Conservation (phyloP, 2,329 filamentous ascomycete species). For the Fusarium buharicum region DNA sequence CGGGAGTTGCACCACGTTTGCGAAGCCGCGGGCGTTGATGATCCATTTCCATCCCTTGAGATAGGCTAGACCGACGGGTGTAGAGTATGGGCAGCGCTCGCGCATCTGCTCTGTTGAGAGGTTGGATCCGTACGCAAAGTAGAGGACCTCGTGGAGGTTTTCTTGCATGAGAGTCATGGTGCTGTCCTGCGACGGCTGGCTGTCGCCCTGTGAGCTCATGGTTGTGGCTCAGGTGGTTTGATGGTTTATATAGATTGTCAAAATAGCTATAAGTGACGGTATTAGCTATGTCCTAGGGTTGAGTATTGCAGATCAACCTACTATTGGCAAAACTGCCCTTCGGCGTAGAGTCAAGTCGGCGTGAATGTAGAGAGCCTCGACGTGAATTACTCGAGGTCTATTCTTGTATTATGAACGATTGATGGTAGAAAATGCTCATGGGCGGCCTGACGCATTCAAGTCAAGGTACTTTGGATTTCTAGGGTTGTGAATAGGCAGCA, state of each 20-base stretch:
- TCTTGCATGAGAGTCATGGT: constrained; percentile 51
- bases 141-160: constrained; percentile 56
- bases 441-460: constrained; percentile 24
- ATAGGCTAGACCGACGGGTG: constrained; percentile 66
- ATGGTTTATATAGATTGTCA: constrained; percentile 4
- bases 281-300: too few species aligned
- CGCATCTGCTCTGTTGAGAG: constrained; percentile 74
- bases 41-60: constrained; percentile 70
- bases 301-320: neutral
- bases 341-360: neutral
- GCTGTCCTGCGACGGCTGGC: constrained; percentile 52
- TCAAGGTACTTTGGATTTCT: constrained; percentile 19
- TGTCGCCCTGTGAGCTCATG: constrained; percentile 48
- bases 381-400: constrained; percentile 13
- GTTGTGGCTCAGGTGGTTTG: neutral
- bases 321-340: constrained; percentile 7
- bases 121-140: constrained; percentile 79
- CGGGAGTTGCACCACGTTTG: constrained; percentile 67
- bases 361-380: neutral
- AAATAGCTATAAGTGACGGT: neutral
- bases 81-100: constrained; percentile 67
- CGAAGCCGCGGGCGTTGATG: constrained; percentile 74
- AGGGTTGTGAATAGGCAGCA: constrained; percentile 38
- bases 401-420: constrained; percentile 13
- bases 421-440: neutral